Evolutionary conservation across 2,329 filamentous ascomycete genomes (phyloP).

Genomic region (Colletotrichum aenigma): DNA sequence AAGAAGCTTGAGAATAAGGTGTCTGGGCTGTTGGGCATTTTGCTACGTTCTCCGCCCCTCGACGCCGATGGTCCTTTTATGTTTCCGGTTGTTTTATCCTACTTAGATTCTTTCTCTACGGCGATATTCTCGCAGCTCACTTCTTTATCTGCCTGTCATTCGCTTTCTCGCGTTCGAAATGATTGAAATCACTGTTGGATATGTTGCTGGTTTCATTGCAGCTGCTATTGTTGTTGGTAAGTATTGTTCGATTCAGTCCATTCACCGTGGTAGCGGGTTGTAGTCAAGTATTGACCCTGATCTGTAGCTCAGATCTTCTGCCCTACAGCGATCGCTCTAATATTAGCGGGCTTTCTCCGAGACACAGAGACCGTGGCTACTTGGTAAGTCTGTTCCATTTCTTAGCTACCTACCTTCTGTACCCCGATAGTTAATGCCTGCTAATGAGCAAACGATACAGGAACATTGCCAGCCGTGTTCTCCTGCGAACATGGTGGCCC

Average conservation of each 20-base stretch:
- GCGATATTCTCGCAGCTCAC: too few species aligned
- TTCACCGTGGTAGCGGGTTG: too few species aligned
- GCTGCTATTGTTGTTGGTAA: not conserved
- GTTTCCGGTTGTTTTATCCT: not conserved
- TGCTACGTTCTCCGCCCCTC: not conserved
- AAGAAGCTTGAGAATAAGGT: not conserved
- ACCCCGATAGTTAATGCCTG: not conserved
- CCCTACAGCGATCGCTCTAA: constrained; percentile 24
- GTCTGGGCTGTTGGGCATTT: not conserved
- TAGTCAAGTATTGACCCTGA: too few species aligned
- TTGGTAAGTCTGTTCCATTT: constrained; percentile 29
- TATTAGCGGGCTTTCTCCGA: constrained; percentile 37
- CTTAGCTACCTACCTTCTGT: not conserved
- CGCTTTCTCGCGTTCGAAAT: not conserved
- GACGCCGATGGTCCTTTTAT: not conserved
- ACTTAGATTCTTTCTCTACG: not conserved
- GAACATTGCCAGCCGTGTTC: constrained; percentile 23
- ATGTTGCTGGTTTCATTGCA: not conserved
- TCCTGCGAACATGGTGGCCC: constrained; percentile 48
- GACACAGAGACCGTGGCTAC: constrained; percentile 40
- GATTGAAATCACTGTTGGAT: not conserved
- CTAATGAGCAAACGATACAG: not conserved
- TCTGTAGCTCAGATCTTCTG: too few species aligned
- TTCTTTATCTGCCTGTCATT: too few species aligned
- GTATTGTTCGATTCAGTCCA: not conserved